phyloP scores from a whole-genome alignment of 345 rosid genomes.

The Euphorbia tirucalli region DNA sequence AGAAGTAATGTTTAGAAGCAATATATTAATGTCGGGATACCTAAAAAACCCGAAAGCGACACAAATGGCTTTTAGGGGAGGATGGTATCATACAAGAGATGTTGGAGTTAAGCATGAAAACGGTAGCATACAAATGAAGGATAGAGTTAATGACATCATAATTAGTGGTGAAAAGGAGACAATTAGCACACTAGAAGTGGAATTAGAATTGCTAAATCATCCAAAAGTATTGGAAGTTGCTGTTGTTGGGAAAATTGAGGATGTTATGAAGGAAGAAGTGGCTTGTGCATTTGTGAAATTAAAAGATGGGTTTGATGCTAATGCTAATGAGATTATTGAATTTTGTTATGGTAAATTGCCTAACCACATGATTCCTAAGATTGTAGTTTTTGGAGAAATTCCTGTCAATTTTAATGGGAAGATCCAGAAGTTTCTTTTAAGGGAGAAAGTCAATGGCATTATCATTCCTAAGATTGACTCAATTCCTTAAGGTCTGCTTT shows the following conservation, averaged over 20 bases:
- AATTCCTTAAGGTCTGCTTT: too few species aligned
- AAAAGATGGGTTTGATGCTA: constrained; percentile 31
- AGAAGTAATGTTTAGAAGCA: constrained; percentile 55
- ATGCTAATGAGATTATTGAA: constrained; percentile 32
- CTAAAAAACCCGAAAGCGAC: constrained; percentile 44
- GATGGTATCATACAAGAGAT: constrained; percentile 68
- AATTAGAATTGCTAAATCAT: constrained; percentile 36
- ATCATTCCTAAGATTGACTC: too few species aligned
- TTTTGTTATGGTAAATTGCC: constrained; percentile 34
- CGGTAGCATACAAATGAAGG: constrained; percentile 58
- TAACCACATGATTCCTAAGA: constrained; percentile 37
- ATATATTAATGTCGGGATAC: constrained; percentile 59
- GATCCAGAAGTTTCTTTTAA: constrained; percentile 42
- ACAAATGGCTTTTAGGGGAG: constrained; percentile 43
- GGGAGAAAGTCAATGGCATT: constrained; percentile 34
- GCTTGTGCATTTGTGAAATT: constrained; percentile 51
- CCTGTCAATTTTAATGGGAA: constrained; percentile 52
- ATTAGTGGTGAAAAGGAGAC: constrained; percentile 22
- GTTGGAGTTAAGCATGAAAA: constrained; percentile 46
- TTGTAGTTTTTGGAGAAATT: constrained; percentile 41
- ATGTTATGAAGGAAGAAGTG: constrained; percentile 21
- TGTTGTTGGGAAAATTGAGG: constrained; percentile 40
- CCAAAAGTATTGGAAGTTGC: constrained; percentile 45
- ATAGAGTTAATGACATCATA: constrained; percentile 44
- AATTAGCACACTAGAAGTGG: constrained; percentile 51